These are phyloP conservation scores for Chalaropsis thielavioides DNA, from an alignment of 2,329 filamentous ascomycete species.

Conservation along the genomic window DNA sequence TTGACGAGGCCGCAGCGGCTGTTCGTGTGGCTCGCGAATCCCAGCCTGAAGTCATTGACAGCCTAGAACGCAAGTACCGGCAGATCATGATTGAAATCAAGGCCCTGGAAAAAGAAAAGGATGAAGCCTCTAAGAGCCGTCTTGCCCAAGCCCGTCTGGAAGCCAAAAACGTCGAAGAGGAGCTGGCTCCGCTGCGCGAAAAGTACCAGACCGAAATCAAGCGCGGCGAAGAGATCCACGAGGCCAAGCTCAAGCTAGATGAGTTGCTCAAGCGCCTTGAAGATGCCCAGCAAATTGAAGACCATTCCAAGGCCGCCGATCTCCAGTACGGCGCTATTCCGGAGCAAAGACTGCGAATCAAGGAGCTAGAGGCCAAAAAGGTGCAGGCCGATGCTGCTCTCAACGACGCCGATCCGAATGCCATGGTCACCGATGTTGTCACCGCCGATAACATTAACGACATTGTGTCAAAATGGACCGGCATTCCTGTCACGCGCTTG, in stretches of 20 bases:
- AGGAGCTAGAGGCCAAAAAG: constrained; percentile 67
- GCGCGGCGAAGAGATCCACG: constrained; percentile 80
- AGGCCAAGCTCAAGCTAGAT: constrained; percentile 90
- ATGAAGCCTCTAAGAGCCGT: constrained; percentile 76
- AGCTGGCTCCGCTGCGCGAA: constrained; percentile 77
- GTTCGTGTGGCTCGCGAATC: constrained; percentile 92
- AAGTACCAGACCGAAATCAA: constrained; percentile 92
- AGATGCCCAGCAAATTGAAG: constrained; percentile 75
- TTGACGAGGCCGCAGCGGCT: constrained; percentile 94
- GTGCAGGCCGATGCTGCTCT: constrained; percentile 58
- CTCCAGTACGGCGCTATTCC: constrained; percentile 96
- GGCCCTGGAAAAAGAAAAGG: constrained; percentile 82
- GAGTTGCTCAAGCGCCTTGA: constrained; percentile 81
- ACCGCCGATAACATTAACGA: constrained; percentile 98
- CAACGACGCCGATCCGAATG: constrained; percentile 44
- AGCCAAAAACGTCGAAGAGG: constrained; percentile 86
- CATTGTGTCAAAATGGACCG: constrained; percentile 95
- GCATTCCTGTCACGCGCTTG: constrained; percentile 86
- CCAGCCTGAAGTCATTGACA: constrained; percentile 90
- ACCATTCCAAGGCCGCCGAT: constrained; percentile 79
- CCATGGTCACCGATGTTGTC: constrained; percentile 81
- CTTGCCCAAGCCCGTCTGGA: constrained; percentile 75
- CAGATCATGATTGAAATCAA: constrained; percentile 97
- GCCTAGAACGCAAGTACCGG: constrained; percentile 73
- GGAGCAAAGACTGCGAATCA: constrained; percentile 70